Conservation (phyloP, 805 yeast genomes). For the Teunomyces kruisii region DNA sequence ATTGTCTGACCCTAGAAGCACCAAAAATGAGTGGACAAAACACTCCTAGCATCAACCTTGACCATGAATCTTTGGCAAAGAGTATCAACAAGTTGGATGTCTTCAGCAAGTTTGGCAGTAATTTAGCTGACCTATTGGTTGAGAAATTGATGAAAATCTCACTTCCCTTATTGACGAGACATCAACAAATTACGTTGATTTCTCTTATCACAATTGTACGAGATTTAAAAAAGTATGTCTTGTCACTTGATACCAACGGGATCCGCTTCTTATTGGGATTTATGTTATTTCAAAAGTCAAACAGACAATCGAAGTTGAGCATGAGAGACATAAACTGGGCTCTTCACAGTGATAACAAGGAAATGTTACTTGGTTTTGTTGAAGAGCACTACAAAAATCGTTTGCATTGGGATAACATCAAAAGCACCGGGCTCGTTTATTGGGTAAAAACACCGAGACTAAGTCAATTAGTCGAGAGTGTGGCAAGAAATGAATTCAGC, state of each 20-base stretch:
- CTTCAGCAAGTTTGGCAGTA: slow-evolving; percentile 33
- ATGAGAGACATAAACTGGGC: slow-evolving; percentile 91
- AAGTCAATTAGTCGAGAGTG: slow-evolving; percentile 52
- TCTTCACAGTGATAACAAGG: slow-evolving; percentile 75
- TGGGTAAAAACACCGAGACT: slow-evolving; percentile 53
- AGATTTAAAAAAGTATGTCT: slow-evolving; percentile 47
- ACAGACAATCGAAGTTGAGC: slow-evolving; percentile 53
- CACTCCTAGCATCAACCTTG: slow-evolving; percentile 2
- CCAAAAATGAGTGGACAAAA: slow-evolving; percentile 1
- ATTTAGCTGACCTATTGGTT: slow-evolving; percentile 48
- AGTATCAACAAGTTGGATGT: slow-evolving; percentile 5
- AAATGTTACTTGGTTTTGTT: slow-evolving; percentile 54
- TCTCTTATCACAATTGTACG: slow-evolving; percentile 65
- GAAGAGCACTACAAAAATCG: slow-evolving; percentile 41
- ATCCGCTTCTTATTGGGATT: slow-evolving; percentile 68
- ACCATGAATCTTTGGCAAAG: slow-evolving; percentile 2
- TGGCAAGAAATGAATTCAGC: slow-evolving; percentile 72
- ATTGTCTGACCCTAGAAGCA: slow-evolving; percentile 2
- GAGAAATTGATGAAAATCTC: slow-evolving; percentile 64
- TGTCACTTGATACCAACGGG: slow-evolving; percentile 62
- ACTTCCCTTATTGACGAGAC: slow-evolving; percentile 81
- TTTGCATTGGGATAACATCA: slow-evolving; percentile 60
- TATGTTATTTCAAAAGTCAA: slow-evolving; percentile 55
- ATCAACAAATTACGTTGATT: slow-evolving; percentile 82
- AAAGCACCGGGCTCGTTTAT: slow-evolving; percentile 62